phyloP scores from a whole-genome alignment of 352 stramenopile genomes.

The Phytophthora parvispora region DNA sequence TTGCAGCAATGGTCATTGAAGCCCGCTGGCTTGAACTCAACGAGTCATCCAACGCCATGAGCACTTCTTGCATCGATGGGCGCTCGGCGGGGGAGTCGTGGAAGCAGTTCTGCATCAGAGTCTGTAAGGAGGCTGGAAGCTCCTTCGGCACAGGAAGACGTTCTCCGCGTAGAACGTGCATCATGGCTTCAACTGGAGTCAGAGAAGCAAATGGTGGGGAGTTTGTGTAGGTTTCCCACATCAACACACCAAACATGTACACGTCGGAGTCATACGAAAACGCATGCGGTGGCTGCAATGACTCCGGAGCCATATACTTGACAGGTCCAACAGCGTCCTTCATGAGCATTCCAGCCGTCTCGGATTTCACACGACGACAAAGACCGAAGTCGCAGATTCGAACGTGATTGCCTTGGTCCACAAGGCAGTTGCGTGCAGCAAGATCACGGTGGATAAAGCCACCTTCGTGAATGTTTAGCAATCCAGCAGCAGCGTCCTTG shows the following conservation, averaged over 20 bases:
- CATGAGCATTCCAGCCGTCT: constrained; percentile 64
- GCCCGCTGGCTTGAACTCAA: constrained; percentile 27
- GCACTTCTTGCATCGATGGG: constrained; percentile 77
- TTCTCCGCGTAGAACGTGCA: constrained; percentile 70
- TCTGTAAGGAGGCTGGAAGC: constrained; percentile 57
- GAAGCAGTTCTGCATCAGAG: constrained; percentile 80
- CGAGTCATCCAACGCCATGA: constrained; percentile 53
- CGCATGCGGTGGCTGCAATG: constrained; percentile 72
- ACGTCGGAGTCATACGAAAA: constrained; percentile 85
- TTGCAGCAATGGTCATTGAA: constrained; percentile 26
- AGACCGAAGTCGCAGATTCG: constrained; percentile 88
- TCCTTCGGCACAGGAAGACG: constrained; percentile 57
- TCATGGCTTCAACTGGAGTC: constrained; percentile 70
- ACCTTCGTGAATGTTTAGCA: constrained; percentile 90
- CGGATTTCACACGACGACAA: constrained; percentile 67
- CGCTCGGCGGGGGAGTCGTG: constrained; percentile 68
- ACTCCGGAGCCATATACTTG: constrained; percentile 90
- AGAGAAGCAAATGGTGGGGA: constrained; percentile 63
- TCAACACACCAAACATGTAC: constrained; percentile 89
- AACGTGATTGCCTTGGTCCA: constrained; percentile 67
- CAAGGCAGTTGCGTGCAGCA: constrained; percentile 81
- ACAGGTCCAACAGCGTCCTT: constrained; percentile 74
- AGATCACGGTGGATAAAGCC: constrained; percentile 88
- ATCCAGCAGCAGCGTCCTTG: constrained; percentile 72
- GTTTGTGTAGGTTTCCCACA: constrained; percentile 84